Evolutionary conservation across 78 protist species (phyloP), one percentile per base, ranked within the genome.

Genomic region (Chrysochromulina tobinii): DNA sequence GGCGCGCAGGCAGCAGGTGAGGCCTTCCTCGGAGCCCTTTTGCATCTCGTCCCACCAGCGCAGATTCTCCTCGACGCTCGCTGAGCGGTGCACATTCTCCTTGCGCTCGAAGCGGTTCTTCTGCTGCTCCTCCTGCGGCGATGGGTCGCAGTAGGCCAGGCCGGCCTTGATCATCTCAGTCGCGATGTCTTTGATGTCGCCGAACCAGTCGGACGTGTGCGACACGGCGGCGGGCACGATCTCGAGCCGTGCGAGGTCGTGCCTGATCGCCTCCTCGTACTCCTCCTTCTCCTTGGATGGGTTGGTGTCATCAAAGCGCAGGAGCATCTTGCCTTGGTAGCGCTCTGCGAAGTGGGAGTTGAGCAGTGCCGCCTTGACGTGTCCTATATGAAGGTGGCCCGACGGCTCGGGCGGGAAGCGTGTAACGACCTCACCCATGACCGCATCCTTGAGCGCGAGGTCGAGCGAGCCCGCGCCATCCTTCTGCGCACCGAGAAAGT

Each of bases 401-500:
- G 95, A 89, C 58, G 99, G 99, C 95, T 99, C 99, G 7, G 99
- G 99, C 79, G 99, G 99, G 97, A 99, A 99, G 66, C 99, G 96
- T 20, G 99, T 98, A 20, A 95, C 98, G 50, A 99, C 99, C 85
- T 96, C 50, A 21, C 99, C 99, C 58, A 23, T n/a, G 75, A 59
- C 95, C n/a, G 95, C 97, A 27, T 83, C 96, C 58, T 94, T 91
- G 15, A 94, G 89, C 55, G 90, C 94, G 54, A 92, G 57, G 8
- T 93, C 53, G 69, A 89, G 61, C 51, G 89, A 61, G 53, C 90
- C 87, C 15, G 89, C 92, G 38, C 38, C 38, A 14, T 66, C 20
- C 64, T 9, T 20, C 27, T 0, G 27, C 57, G 1, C 68, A 68
- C 69, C 88, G 54, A 54, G 8, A 54, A 58, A 25, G 54, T 0